Base-by-base conservation (phyloP, 1,284 basidiomycete species). In the Cryptococcus sp. region DNA sequence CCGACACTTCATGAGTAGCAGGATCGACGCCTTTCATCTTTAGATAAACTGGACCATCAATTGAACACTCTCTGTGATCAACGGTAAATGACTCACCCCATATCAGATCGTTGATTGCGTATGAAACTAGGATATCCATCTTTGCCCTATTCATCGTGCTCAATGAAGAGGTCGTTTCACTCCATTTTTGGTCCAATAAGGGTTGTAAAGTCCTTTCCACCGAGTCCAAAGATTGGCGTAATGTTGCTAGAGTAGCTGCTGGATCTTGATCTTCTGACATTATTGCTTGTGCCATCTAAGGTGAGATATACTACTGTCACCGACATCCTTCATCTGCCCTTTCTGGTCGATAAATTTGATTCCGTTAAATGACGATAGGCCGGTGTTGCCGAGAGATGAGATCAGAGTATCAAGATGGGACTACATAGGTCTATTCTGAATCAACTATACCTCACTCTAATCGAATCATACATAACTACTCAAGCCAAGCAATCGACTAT, bases 31-130 rank as follows among this genome's bases (percentile, higher is more conserved):
- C 73, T 36, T 67, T 66, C 19, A 64, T 59, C 48, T 67, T 66
- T 45, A 75, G 60, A 46, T 73, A 75, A 24, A 74, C 73, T 75
- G 36, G 13, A n/a, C n/a, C n/a, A n/a, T n/a, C n/a, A n/a, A n/a
- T 7, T n/a, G 16, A 1, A 31, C 25, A 2, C 39, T 13, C 19
- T 11, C 10, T 42, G 41, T n/a, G 19, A 10, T 42, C 34, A 36
- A n/a, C 34, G n/a, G 34, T 36, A 41, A 19, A 34, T 16, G 9
- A 64, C 71, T 60, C 53, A 72, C 72, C 56, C 72, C 72, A 73
- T 40, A 72, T 61, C 23, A 73, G 53, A 55, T 73, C 68, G 53
- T 71, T 70, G 36, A 71, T 60, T 5, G 70, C 58, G 48, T 66
- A 73, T 4, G 64, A 60, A 7, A 66, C 46, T 49, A 72, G 47